Percentiles rank a stretch among this genome's conserved stretches.
phyloP scores from a whole-genome alignment of 441 rosid genomes.

The Populus hybrid region DNA sequence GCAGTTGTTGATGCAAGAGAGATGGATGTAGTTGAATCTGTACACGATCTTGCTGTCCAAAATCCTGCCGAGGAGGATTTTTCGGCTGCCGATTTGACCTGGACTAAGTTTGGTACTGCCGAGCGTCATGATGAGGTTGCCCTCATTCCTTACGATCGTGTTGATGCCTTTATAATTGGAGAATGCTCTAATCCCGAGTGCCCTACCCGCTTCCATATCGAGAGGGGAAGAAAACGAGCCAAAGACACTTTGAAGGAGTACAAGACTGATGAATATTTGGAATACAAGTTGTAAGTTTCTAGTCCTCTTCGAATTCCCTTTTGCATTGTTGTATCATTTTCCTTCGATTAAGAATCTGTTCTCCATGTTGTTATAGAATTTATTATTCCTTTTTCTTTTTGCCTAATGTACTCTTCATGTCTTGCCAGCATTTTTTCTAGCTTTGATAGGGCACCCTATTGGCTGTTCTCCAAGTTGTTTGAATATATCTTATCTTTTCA shows the following conservation, averaged over 20 bases:
- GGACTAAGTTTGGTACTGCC: conserved; percentile 80
- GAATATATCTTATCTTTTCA: background rate
- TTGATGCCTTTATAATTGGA: conserved; percentile 81
- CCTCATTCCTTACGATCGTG: conserved; percentile 68
- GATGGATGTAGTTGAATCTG: conserved; percentile 60
- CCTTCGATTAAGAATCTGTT: background rate
- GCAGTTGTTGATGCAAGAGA: background rate
- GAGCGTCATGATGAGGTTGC: conserved; percentile 88
- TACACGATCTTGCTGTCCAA: conserved; percentile 61
- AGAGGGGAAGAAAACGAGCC: conserved; percentile 73
- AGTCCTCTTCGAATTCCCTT: background rate
- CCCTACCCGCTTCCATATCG: conserved; percentile 90
- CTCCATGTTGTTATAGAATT: background rate
- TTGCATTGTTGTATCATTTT: background rate
- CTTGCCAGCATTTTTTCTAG: background rate
- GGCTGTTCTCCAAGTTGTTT: background rate
- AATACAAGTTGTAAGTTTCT: conserved; percentile 70
- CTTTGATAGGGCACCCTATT: background rate
- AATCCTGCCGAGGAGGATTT: conserved; percentile 74
- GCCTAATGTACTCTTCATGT: background rate
- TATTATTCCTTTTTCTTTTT: background rate
- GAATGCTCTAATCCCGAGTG: conserved; percentile 80
- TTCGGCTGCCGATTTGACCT: conserved; percentile 65
- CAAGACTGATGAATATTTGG: conserved; percentile 80
- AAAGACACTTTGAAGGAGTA: conserved; percentile 69